Conservation (phyloP, 2,329 filamentous ascomycete species). For the Fusarium keratoplasticum region DNA sequence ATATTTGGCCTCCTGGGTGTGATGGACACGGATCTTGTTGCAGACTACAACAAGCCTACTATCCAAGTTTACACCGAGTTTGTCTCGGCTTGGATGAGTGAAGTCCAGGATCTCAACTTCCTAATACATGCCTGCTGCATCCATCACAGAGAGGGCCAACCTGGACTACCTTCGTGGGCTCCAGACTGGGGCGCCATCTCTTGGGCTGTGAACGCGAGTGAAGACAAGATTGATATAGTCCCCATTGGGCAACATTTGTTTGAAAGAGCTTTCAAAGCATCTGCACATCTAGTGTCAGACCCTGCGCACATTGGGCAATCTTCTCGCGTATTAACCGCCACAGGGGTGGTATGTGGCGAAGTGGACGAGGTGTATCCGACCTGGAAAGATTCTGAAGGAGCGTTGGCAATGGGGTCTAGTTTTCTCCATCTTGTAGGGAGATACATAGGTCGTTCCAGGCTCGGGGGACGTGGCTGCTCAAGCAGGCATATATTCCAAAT, state of each 20-base stretch:
- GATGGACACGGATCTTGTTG: not conserved
- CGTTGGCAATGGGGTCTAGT: too few species aligned
- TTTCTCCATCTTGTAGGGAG: not conserved
- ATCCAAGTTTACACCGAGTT: not conserved
- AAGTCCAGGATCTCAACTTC: not conserved
- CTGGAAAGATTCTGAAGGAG: too few species aligned
- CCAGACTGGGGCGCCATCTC: not conserved
- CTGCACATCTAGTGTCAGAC: not conserved
- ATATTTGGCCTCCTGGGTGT: not conserved
- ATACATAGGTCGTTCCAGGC: not conserved
- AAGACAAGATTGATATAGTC: too few species aligned
- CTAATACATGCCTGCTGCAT: not conserved
- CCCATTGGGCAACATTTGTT: too few species aligned
- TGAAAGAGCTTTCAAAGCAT: not conserved
- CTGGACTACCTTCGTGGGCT: not conserved
- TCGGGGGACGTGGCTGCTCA: not conserved
- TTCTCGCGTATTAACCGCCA: not conserved
- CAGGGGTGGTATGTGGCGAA: not conserved
- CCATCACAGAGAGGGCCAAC: not conserved
- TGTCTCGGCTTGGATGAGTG: not conserved
- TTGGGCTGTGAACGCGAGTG: not conserved
- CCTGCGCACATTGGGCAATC: not conserved
- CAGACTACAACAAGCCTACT: not conserved
- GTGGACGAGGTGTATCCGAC: not conserved
- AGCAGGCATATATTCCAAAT: not conserved